Evolutionary conservation across 129 eudicot genomes (phyloP).

Genomic region (Flaveria linearis): DNA sequence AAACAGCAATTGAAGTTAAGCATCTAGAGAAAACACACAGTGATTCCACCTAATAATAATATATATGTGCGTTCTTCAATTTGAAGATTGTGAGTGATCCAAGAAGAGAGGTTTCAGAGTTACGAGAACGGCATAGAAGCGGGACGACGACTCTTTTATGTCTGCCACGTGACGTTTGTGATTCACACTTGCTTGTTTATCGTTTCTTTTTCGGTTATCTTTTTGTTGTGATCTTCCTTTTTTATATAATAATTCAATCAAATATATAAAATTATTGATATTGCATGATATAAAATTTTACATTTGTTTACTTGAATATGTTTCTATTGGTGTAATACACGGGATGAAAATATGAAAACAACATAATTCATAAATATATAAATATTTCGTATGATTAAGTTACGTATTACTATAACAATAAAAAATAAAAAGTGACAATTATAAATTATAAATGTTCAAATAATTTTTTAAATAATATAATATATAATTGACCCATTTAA

Average conservation of each 20-base stretch:
- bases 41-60: not conserved
- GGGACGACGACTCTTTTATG: slow-evolving; percentile 33
- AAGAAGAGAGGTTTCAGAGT: slow-evolving; percentile 28
- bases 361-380: too few species aligned
- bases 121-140: slow-evolving; percentile 32
- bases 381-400: too few species aligned
- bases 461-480: too few species aligned
- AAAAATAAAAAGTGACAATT: too few species aligned
- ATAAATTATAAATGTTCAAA: too few species aligned
- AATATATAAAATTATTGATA: too few species aligned
- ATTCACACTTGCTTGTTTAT: slow-evolving; percentile 11
- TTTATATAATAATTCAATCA: not conserved
- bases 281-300: too few species aligned
- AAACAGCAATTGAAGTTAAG: slow-evolving; percentile 12
- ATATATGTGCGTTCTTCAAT: slow-evolving; percentile 17
- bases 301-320: too few species aligned
- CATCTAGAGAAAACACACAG: slow-evolving; percentile 6
- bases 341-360: too few species aligned
- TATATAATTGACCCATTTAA: too few species aligned
- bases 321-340: too few species aligned
- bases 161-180: slow-evolving; percentile 57
- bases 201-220: not conserved
- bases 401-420: too few species aligned
- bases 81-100: slow-evolving; percentile 36
- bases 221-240: not conserved